Conservation (phyloP, 129 eudicot species). For the Calendula officinalis region DNA sequence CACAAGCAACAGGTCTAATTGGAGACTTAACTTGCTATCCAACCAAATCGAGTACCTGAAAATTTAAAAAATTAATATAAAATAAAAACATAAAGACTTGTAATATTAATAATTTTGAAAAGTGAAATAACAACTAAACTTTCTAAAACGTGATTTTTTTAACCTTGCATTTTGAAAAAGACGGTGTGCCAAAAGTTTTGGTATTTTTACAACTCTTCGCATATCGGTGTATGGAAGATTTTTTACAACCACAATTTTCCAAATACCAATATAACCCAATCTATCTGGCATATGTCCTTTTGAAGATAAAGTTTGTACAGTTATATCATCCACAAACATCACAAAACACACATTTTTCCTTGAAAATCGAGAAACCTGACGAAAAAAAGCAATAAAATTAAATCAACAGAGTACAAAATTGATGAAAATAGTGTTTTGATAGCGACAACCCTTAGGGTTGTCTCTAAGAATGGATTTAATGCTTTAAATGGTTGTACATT, state of each 20-base stretch:
- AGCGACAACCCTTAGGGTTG: too few relatives aligned
- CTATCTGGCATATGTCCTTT: slow-evolving; percentile 89
- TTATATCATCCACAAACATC: slow-evolving; percentile 87
- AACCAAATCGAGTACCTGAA: slow-evolving; percentile 96
- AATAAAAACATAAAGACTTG: too few relatives aligned
- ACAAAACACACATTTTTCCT: slow-evolving; percentile 98
- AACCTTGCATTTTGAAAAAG: slow-evolving; percentile 97
- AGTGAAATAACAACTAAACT: too few relatives aligned
- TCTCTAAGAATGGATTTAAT: too few relatives aligned
- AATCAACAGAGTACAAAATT: slow-evolving; percentile 9
- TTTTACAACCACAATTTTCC: slow-evolving; percentile 91
- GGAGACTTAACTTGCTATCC: slow-evolving; percentile 96
- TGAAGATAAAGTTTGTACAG: slow-evolving; percentile 78
- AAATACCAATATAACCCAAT: slow-evolving; percentile 84
- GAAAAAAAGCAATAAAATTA: slow-evolving; percentile 13
- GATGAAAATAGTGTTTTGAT: background rate
- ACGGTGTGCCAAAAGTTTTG: slow-evolving; percentile 86
- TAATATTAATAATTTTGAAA: too few relatives aligned
- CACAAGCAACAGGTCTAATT: slow-evolving; percentile 77
- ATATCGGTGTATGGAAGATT: slow-evolving; percentile 91
- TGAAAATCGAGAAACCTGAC: slow-evolving; percentile 81
- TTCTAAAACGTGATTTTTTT: background rate
- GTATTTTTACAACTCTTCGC: slow-evolving; percentile 98
- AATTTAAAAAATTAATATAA: background rate
- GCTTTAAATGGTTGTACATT: too few relatives aligned